Evolutionary conservation across 768 basidiomycete genomes (phyloP).

Genomic region (Crucibulum laeve): DNA sequence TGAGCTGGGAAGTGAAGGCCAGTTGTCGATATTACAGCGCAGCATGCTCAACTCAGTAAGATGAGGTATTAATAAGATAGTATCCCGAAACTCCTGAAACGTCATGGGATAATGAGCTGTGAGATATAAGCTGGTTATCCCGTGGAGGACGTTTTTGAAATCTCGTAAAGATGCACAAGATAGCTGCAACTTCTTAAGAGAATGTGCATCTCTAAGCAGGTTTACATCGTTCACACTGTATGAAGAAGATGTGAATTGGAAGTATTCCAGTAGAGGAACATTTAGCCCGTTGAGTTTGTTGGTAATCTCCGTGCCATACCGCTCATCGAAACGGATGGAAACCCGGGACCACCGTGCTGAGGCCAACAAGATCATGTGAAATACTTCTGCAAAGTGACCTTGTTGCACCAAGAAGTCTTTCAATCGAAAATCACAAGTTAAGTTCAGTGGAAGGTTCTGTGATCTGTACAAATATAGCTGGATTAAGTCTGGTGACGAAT

Average conservation of each 20-base stretch:
- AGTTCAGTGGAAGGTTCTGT: conserved; percentile 11
- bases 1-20: conserved; percentile 13
- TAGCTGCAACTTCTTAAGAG: conserved; percentile 13
- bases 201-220: conserved; percentile 12
- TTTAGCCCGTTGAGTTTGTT: conserved; percentile 10
- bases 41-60: conserved; percentile 15
- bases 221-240: conserved; percentile 7
- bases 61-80: conserved; percentile 12
- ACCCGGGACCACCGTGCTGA: conserved; percentile 13
- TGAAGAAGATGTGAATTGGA: conserved; percentile 12
- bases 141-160: conserved; percentile 10
- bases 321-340: conserved; percentile 9
- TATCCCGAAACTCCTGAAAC: conserved; percentile 10
- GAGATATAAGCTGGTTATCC: conserved; percentile 14
- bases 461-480: conserved; percentile 14
- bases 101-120: conserved; percentile 12
- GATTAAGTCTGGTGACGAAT: conserved; percentile 11
- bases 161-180: conserved; percentile 11
- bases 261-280: conserved; percentile 13
- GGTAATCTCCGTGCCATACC: conserved; percentile 8
- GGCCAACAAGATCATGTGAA: conserved; percentile 6
- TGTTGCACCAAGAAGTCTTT: too few species aligned
- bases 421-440: conserved; percentile 16
- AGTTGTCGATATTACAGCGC: conserved; percentile 15
- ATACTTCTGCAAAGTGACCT: too few species aligned